Base-by-base conservation (phyloP, 805 yeast genomes). In the Peterozyma toletana region DNA sequence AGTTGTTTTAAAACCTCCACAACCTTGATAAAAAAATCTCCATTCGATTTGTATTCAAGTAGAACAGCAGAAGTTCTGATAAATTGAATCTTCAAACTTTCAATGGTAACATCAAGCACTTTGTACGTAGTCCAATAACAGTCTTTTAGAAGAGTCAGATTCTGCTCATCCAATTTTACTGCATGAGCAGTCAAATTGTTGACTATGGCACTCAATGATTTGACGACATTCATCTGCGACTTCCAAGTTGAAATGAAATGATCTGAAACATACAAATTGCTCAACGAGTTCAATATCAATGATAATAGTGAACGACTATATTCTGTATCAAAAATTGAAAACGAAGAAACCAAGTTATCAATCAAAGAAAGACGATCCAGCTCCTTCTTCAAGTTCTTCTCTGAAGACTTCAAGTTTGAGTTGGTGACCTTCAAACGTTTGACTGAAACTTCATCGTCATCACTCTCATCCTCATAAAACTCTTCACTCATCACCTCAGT, bases 31-130 rank as follows among this genome's bases (percentile, higher is more conserved):
- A 67, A 70, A 48, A 79, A 83, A 5, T 33, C 44, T 0, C 30
- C 31, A 33, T 43, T 45, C n/a, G 6, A n/a, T 5, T 35, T 37
- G 3, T 31, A 17, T 17, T 29, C 33, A 34, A 39, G 11, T 27
- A 57, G 30, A n/a, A 46, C 21, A n/a, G 47, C 46, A 1, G 57
- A 50, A 4, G 52, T 18, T 33, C 64, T 55, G 6, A 59, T 62
- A 42, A 66, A 71, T 29, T 77, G 77, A 16, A 83, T 58, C 43
- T 81, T 70, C 3, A 82, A 86, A 47, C 71, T 75, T 53, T 84
- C 91, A 34, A 60, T 43, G 18, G 57, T 54, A 21, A 52, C 57
- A 16, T 45, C 42, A 10, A 38, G 27, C 3, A 36, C n/a, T 9
- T 30, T 37, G 38, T 15, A 34, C 14, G 36, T 11, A 11, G 31